These are phyloP conservation scores for Petunia hybrid DNA, from an alignment of 305 asterid genomes.

Conservation along the genomic window DNA sequence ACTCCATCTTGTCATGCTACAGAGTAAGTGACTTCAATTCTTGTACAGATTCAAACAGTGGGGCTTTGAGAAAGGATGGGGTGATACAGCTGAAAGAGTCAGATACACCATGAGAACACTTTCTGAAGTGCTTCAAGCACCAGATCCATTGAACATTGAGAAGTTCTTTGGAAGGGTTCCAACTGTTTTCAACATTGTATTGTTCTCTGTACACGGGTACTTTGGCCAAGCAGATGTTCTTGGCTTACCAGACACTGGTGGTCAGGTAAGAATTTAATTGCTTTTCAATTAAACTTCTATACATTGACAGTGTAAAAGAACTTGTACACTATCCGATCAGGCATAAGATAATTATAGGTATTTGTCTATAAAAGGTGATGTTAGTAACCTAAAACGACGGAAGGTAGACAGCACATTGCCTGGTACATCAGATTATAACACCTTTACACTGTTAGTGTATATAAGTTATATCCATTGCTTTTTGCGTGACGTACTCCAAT, in stretches of 20 bases:
- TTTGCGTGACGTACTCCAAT: not conserved
- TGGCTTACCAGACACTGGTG: slow-evolving; percentile 97
- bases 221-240: slow-evolving; percentile 92
- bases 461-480: not conserved
- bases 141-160: slow-evolving; percentile 71
- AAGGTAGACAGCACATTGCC: not conserved
- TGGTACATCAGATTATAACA: not conserved
- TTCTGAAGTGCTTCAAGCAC: slow-evolving; percentile 86
- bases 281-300: not conserved
- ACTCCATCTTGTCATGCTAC: not conserved
- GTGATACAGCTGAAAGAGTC: slow-evolving; percentile 81
- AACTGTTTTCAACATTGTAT: slow-evolving; percentile 69
- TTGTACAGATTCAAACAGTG: slow-evolving; percentile 76
- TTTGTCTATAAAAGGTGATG: not conserved
- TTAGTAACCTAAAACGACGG: no score
- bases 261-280: slow-evolving; percentile 60
- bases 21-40: slow-evolving; percentile 16
- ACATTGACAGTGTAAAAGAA: not conserved
- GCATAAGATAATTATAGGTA: not conserved
- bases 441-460: not conserved
- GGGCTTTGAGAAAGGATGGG: slow-evolving; percentile 98
- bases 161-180: slow-evolving; percentile 83
- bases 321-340: not conserved
- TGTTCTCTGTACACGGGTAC: slow-evolving; percentile 87
- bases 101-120: slow-evolving; percentile 73